phyloP scores from a whole-genome alignment of 768 basidiomycete genomes.

The Tricholoma bakamatsutake region DNA sequence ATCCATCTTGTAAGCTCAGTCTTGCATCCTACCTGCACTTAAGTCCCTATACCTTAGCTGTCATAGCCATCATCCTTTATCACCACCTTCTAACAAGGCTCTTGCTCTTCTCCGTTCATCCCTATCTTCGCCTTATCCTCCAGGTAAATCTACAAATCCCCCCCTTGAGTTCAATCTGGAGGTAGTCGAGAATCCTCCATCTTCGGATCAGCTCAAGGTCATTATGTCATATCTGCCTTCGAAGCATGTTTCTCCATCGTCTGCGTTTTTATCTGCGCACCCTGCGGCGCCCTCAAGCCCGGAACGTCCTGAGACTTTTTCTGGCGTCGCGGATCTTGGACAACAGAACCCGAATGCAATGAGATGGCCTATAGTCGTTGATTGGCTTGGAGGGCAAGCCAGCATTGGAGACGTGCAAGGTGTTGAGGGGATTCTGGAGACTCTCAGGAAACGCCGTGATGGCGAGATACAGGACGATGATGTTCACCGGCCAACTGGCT shows the following conservation, averaged over 20 bases:
- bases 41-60: conserved; percentile 5
- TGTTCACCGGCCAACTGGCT: conserved; percentile 45
- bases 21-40: background rate
- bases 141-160: conserved; percentile 32
- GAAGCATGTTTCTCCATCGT: conserved; percentile 30
- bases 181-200: conserved; percentile 64
- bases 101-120: conserved; percentile 55
- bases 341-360: conserved; percentile 51
- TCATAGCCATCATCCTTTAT: conserved; percentile 57
- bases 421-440: conserved; percentile 63
- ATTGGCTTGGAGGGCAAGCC: conserved; percentile 65
- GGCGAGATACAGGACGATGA: conserved; percentile 49
- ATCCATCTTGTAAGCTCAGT: conserved; percentile 53
- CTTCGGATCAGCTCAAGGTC: conserved; percentile 58
- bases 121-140: conserved; percentile 57
- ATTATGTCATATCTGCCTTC: conserved; percentile 58
- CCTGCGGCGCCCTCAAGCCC: conserved; percentile 39
- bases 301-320: conserved; percentile 31
- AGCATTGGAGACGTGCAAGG: conserved; percentile 64
- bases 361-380: conserved; percentile 78
- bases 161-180: conserved; percentile 70
- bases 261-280: conserved; percentile 57
- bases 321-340: conserved; percentile 45
- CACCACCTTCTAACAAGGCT: conserved; percentile 59
- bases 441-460: conserved; percentile 57